Evolutionary conservation across 2,329 filamentous ascomycete species (phyloP).

Genomic region (Xylaria arbuscula): DNA sequence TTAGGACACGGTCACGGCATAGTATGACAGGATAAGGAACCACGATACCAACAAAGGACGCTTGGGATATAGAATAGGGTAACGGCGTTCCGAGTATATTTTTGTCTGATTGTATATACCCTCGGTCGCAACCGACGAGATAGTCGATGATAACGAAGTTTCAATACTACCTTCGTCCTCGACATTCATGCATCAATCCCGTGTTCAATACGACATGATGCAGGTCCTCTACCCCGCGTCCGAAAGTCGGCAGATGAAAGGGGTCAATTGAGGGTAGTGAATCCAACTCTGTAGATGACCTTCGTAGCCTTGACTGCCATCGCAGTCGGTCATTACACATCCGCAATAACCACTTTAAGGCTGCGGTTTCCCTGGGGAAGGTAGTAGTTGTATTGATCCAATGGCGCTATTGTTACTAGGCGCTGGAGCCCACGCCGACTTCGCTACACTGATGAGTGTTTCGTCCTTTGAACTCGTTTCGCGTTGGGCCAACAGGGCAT

Average conservation of each 20-base stretch:
- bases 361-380: conserved; percentile 8
- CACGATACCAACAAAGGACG: conserved; percentile 17
- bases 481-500: not conserved
- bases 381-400: not conserved
- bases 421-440: conserved; percentile 1
- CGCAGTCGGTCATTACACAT: not conserved
- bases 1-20: conserved; percentile 26
- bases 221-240: conserved; percentile 2
- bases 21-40: conserved; percentile 20
- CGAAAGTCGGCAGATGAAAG: not conserved
- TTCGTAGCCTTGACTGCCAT: not conserved
- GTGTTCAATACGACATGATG: conserved; percentile 24
- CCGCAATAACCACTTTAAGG: not conserved
- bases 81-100: conserved; percentile 34
- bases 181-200: conserved; percentile 25
- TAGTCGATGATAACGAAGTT: conserved; percentile 27
- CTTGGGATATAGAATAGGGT: conserved; percentile 20
- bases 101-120: conserved; percentile 36
- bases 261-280: not conserved
- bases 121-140: conserved; percentile 28
- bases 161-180: conserved; percentile 23
- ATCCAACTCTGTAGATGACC: not conserved
- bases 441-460: conserved; percentile 14
- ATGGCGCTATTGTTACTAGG: not conserved
- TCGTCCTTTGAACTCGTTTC: conserved; percentile 7